A percentile compares a stretch with the other conserved stretches of the same genome.
Evolutionary conservation across 441 rosid genomes (phyloP).

Genomic region (Populus tomentosa): DNA sequence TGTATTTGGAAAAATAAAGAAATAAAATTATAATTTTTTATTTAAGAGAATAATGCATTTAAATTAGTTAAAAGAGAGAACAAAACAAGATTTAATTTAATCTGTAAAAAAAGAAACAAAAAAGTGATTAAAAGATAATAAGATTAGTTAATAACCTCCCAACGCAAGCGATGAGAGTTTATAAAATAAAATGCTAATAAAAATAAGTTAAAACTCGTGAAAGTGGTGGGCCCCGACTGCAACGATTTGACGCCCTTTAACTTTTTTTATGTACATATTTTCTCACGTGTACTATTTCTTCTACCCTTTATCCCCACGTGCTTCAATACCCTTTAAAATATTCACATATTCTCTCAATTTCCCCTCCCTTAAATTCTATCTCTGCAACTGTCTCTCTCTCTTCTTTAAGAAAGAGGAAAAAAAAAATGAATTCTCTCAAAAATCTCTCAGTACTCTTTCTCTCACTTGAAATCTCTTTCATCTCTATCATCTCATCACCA

Average conservation of each 20-base stretch:
- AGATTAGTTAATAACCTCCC: no score
- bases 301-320: conserved; percentile 41
- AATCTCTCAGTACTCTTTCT: not conserved
- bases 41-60: no score
- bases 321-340: conserved; percentile 13
- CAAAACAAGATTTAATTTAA: no score
- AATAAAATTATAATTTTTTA: no score
- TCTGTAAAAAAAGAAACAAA: no score
- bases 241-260: conserved; percentile 13
- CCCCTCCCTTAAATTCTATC: not conserved
- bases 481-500: not conserved
- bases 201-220: not conserved
- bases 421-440: conserved; percentile 22
- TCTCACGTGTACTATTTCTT: conserved; percentile 24
- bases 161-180: no score
- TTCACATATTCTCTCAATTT: no score
- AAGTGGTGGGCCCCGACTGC: conserved; percentile 26
- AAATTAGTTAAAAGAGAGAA: no score
- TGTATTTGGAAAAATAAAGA: no score
- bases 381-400: not conserved
- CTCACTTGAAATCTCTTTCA: not conserved
- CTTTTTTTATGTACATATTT: conserved; percentile 13
- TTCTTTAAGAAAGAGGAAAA: not conserved
- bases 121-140: no score
- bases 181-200: no score